Evolutionary conservation across 768 basidiomycete species (phyloP).

Genomic region (Boletus rubroflammeus): DNA sequence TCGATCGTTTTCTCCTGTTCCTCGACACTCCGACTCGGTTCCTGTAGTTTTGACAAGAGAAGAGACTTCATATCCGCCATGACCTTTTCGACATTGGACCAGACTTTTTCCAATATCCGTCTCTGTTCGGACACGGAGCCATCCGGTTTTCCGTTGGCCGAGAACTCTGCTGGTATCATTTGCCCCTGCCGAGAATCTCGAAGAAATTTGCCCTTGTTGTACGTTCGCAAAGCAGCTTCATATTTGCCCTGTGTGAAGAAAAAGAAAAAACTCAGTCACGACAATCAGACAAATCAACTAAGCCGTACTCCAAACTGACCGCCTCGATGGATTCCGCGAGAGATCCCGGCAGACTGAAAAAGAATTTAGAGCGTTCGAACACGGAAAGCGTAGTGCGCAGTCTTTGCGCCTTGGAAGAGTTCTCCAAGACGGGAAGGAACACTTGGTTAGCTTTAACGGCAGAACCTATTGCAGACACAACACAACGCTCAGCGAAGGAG

Average conservation of each 20-base stretch:
- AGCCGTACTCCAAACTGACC: slow-evolving; percentile 41
- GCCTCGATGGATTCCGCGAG: slow-evolving; percentile 87
- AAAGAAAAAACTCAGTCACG: not conserved
- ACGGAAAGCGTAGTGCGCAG: slow-evolving; percentile 89
- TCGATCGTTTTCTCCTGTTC: slow-evolving; percentile 98
- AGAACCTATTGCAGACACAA: slow-evolving; percentile 51
- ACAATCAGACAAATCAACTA: not conserved
- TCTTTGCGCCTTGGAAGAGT: slow-evolving; percentile 90
- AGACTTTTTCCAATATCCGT: slow-evolving; percentile 93
- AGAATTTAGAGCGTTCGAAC: slow-evolving; percentile 95
- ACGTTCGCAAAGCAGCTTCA: slow-evolving; percentile 90
- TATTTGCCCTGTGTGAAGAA: slow-evolving; percentile 73
- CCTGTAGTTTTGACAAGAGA: slow-evolving; percentile 75
- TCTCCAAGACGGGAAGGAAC: slow-evolving; percentile 93
- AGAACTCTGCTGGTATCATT: slow-evolving; percentile 63
- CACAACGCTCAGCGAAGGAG: slow-evolving; percentile 4
- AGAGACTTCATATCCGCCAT: slow-evolving; percentile 87
- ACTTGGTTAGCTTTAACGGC: slow-evolving; percentile 92
- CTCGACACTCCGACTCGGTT: slow-evolving; percentile 75
- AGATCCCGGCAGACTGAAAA: slow-evolving; percentile 95
- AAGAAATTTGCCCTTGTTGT: slow-evolving; percentile 93
- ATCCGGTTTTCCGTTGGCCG: slow-evolving; percentile 52
- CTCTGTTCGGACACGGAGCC: slow-evolving; percentile 73
- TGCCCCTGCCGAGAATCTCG: slow-evolving; percentile 88
- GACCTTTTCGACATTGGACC: slow-evolving; percentile 91